phyloP scores from a whole-genome alignment of 148 eudicot species.

The Rhododendron griersonianum region DNA sequence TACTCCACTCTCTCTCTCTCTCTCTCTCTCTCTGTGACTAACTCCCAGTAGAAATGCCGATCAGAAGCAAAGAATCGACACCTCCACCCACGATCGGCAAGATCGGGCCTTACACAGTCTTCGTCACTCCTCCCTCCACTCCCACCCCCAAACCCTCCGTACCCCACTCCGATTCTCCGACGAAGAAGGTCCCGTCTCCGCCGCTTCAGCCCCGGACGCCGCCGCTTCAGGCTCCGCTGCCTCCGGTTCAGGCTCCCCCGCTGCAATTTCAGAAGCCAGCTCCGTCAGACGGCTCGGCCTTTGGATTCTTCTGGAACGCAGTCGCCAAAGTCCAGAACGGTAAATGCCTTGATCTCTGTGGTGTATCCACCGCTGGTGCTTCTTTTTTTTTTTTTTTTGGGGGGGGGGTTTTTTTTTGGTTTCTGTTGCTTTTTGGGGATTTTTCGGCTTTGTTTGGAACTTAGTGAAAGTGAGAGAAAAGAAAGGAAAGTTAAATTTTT shows the following conservation, averaged over 20 bases:
- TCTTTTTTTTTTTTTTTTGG: too few relatives aligned
- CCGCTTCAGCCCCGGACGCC: slow-evolving; percentile 15
- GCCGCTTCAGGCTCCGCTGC: slow-evolving; percentile 20
- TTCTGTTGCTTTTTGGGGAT: neutral
- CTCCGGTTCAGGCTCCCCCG: slow-evolving; percentile 73
- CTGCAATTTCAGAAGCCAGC: slow-evolving; percentile 36
- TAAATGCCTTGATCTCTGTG: slow-evolving; percentile 8
- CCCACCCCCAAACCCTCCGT: slow-evolving; percentile 16
- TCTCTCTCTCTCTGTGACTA: neutral
- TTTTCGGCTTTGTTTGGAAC: neutral
- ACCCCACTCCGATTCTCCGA: slow-evolving; percentile 5
- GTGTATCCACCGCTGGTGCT: neutral
- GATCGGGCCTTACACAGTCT: slow-evolving; percentile 97
- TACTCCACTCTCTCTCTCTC: neutral
- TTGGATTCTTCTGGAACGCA: slow-evolving; percentile 64
- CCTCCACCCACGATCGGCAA: slow-evolving; percentile 82
- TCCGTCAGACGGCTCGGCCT: slow-evolving; percentile 13
- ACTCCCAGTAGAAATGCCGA: slow-evolving; percentile 24
- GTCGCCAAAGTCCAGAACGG: slow-evolving; percentile 74
- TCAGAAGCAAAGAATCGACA: slow-evolving; percentile 30
- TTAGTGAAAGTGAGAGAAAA: too few relatives aligned
- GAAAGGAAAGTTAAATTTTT: too few relatives aligned
- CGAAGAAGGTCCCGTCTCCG: slow-evolving; percentile 15
- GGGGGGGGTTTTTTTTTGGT: too few relatives aligned
- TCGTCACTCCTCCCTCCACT: slow-evolving; percentile 71